Evolutionary conservation across 805 yeast genomes (phyloP), one percentile per base, ranked within the genome.

Genomic region (Ogataea saltuana): DNA sequence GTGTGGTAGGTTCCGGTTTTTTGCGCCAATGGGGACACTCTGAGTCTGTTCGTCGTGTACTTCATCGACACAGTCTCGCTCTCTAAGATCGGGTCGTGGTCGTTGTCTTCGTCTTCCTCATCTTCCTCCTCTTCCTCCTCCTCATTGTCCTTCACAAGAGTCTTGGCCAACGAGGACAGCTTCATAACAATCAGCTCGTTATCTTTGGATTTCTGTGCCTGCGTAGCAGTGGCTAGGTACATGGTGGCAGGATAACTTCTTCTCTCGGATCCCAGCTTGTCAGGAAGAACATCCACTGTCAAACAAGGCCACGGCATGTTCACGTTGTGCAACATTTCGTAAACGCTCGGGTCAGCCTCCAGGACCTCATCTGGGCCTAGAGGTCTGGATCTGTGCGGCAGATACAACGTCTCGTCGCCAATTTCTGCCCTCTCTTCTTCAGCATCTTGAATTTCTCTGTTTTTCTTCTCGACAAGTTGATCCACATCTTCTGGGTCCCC

Each of bases 221-320:
- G 99, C 0, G 98, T 88, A 4, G 97, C 98, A 2, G 97, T 86
- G 10, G 95, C 81, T 44, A 90, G 65, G 59, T 87, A 86, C 58
- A 89, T 71, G 2, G 93, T 75, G 31, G 95, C 96, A 4, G 99
- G 99, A 59, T 81, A 93, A 33, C 76, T 75, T 68, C 96, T 79
- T 70, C 99, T 83, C 65, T 89, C 97, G 39, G 77, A 71, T 9
- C 99, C 99, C 46, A 87, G 71, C 40, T 72, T 71, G 62, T 93
- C 99, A 5, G 96, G 96, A 41, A 93, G 68, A 16, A 93, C 70
- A 60, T 91, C 98, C 47, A 93, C 72, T 3, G 97, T 88, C 61
- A 93, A 69, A 68, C 97, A 89, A 10, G 99, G 98, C 98, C 98
- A 93, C 56, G 96, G 95, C 65, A 91, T 70, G 64, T 87, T 87